phyloP scores from a whole-genome alignment of 129 eudicot species.

The Deinandra increscens region DNA sequence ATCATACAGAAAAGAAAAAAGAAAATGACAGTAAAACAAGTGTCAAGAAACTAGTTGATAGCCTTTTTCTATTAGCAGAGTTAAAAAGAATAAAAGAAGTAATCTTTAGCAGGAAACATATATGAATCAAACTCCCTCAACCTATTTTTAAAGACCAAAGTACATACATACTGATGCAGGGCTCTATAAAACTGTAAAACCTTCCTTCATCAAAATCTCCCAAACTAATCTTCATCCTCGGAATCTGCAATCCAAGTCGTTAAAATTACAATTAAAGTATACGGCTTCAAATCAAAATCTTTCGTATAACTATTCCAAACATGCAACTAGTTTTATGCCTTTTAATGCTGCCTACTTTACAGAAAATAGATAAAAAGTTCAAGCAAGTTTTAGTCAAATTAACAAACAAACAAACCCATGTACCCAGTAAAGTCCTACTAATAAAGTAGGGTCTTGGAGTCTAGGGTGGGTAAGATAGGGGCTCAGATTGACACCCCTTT shows the following conservation, averaged over 20 bases:
- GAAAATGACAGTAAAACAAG: neutral
- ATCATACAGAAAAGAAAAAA: neutral
- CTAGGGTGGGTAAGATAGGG: no score
- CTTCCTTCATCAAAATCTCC: constrained; percentile 29
- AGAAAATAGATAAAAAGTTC: no score
- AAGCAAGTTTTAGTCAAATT: neutral
- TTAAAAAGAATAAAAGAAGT: constrained; percentile 24
- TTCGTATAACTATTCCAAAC: no score
- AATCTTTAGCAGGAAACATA: constrained; percentile 19
- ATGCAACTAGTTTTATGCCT: no score
- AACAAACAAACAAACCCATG: neutral
- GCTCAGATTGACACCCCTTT: no score
- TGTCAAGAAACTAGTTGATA: constrained; percentile 22
- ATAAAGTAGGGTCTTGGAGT: no score
- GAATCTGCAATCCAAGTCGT: constrained; percentile 54
- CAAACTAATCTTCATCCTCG: constrained; percentile 66
- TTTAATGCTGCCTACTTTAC: neutral
- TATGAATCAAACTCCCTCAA: constrained; percentile 20
- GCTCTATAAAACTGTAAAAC: constrained; percentile 33
- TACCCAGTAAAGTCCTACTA: no score
- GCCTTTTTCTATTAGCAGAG: constrained; percentile 32
- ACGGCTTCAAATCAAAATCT: no score
- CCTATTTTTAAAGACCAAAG: constrained; percentile 30
- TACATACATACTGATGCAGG: constrained; percentile 31
- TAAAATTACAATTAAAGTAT: neutral